Evolutionary conservation across 306 rosid species (phyloP).

Genomic region (Ormosia emarginata): DNA sequence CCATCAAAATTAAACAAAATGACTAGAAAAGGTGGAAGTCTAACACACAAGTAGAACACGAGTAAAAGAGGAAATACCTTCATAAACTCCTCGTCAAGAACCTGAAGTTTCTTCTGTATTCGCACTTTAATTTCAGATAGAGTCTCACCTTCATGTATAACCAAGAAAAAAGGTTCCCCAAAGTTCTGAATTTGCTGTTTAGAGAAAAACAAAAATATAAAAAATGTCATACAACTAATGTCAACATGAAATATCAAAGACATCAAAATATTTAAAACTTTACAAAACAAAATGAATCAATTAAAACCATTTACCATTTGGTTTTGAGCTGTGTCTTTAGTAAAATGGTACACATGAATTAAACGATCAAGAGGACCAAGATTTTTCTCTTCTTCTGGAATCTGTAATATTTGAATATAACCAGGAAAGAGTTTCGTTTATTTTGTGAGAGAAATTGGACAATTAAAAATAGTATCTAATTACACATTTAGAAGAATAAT

Average conservation of each 20-base stretch:
- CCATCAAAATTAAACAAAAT: slow-evolving; percentile 16
- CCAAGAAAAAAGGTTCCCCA: slow-evolving; percentile 88
- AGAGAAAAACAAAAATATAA: neutral
- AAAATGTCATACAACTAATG: neutral
- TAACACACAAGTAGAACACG: neutral
- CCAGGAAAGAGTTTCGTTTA: neutral
- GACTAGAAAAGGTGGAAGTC: neutral
- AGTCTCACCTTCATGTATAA: slow-evolving; percentile 81
- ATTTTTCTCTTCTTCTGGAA: slow-evolving; percentile 83
- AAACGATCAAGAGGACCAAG: slow-evolving; percentile 67
- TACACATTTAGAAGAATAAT: neutral
- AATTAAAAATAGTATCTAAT: neutral
- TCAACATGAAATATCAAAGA: neutral
- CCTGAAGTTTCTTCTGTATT: slow-evolving; percentile 71
- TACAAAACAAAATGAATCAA: neutral
- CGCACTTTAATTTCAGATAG: slow-evolving; percentile 64
- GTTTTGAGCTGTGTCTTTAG: slow-evolving; percentile 75
- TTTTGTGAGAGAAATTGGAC: neutral
- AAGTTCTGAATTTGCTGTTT: slow-evolving; percentile 83
- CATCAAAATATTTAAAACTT: neutral
- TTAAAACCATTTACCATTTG: slow-evolving; percentile 51
- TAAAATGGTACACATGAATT: slow-evolving; percentile 82
- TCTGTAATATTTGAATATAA: slow-evolving; percentile 30
- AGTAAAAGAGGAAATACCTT: slow-evolving; percentile 46
- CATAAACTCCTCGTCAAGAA: slow-evolving; percentile 75